Percentiles rank a stretch among this genome's conserved stretches.
Evolutionary conservation across 805 yeast genomes (phyloP).

Genomic region (Candida xiaguanensis): DNA sequence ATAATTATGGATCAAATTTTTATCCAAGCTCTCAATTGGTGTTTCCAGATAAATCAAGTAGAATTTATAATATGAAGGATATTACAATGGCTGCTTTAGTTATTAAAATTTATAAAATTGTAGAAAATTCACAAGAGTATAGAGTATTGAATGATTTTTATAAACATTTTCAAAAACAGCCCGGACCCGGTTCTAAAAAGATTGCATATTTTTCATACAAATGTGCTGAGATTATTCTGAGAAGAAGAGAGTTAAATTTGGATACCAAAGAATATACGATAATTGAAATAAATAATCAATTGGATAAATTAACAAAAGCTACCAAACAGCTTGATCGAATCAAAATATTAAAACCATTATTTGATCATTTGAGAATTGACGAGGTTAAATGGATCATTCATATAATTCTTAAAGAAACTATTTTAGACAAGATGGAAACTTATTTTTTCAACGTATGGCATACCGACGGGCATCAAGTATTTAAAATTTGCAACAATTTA

Average conservation of each 20-base stretch:
- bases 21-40: slow-evolving; percentile 63
- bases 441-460: slow-evolving; percentile 64
- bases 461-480: slow-evolving; percentile 68
- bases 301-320: slow-evolving; percentile 26
- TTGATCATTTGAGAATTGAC: slow-evolving; percentile 50
- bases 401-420: slow-evolving; percentile 56
- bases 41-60: slow-evolving; percentile 60
- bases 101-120: slow-evolving; percentile 52
- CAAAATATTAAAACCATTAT: slow-evolving; percentile 43
- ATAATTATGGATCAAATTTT: slow-evolving; percentile 49
- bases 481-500: slow-evolving; percentile 62
- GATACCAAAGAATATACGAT: slow-evolving; percentile 18
- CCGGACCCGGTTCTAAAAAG: slow-evolving; percentile 41
- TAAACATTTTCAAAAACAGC: slow-evolving; percentile 26
- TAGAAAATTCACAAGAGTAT: slow-evolving; percentile 60
- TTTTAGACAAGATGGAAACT: slow-evolving; percentile 61
- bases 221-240: slow-evolving; percentile 46
- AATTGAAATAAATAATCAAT: slow-evolving; percentile 23
- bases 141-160: slow-evolving; percentile 35
- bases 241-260: slow-evolving; percentile 47
- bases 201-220: slow-evolving; percentile 45
- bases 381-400: slow-evolving; percentile 70
- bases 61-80: slow-evolving; percentile 65
- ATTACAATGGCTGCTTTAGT: slow-evolving; percentile 53
- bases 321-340: slow-evolving; percentile 35